These are phyloP conservation scores for Silene uniflora DNA, from an alignment of 148 eudicot species.

Conservation along the genomic window DNA sequence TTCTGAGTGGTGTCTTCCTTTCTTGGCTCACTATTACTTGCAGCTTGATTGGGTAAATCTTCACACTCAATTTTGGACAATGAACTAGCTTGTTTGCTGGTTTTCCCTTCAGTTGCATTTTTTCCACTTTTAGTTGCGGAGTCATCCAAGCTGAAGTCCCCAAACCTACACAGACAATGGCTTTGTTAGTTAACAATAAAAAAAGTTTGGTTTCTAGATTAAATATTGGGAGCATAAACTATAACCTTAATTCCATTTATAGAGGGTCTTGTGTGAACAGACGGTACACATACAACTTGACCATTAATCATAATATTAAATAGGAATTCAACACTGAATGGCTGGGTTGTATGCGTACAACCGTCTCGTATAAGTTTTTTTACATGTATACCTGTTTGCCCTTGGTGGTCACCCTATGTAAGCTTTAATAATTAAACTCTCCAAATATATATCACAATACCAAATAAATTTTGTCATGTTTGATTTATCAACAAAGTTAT, in stretches of 20 bases:
- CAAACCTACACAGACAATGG: constrained; percentile 44
- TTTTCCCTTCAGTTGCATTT: constrained; percentile 30
- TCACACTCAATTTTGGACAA: constrained; percentile 27
- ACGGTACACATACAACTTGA: background rate
- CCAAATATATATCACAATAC: background rate
- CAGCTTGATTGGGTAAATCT: constrained; percentile 26
- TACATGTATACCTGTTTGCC: background rate
- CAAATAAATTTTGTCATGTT: background rate
- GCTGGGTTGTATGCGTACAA: background rate
- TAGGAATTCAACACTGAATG: background rate
- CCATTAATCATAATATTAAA: background rate
- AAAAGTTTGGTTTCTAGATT: background rate
- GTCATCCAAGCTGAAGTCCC: constrained; percentile 48
- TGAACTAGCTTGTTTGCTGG: constrained; percentile 25
- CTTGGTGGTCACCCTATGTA: background rate
- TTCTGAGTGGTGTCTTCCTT: constrained; percentile 22
- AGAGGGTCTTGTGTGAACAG: background rate
- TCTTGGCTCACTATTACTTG: constrained; percentile 22
- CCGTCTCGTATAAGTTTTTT: background rate
- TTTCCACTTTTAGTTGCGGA: constrained; percentile 37
- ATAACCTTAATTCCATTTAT: background rate
- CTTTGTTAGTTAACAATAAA: constrained; percentile 5
- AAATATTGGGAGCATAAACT: background rate
- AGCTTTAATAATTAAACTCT: background rate
- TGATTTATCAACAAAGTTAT: too few species aligned